A percentile compares a stretch with the other conserved stretches of the same genome.
Evolutionary conservation across 106 monocot genomes (phyloP).

Genomic region (Posidonia australis): DNA sequence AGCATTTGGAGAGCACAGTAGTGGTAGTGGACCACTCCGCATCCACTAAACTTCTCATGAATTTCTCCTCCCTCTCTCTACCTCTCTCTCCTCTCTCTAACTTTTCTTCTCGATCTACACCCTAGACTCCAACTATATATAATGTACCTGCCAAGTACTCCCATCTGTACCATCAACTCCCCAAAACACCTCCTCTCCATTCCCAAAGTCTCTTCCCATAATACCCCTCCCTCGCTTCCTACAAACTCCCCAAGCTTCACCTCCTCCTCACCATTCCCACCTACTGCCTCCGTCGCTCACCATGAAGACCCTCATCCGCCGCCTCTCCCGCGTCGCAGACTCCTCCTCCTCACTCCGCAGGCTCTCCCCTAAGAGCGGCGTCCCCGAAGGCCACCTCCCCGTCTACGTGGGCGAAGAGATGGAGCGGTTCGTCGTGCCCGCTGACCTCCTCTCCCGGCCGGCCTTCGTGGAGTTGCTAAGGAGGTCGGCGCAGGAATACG

Average conservation of each 20-base stretch:
- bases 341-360: background rate
- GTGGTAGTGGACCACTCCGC: no score
- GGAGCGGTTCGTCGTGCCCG: constrained; percentile 21
- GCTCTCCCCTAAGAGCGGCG: background rate
- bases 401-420: constrained; percentile 30
- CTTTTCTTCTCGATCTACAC: no score
- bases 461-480: constrained; percentile 24
- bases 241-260: no score
- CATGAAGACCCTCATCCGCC: constrained; percentile 7
- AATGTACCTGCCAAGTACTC: background rate
- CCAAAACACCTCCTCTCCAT: background rate
- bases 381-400: constrained; percentile 24
- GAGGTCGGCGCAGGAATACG: constrained; percentile 32
- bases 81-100: no score
- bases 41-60: no score
- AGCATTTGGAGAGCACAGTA: no score
- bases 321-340: constrained; percentile 3
- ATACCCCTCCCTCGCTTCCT: background rate
- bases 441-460: constrained; percentile 24
- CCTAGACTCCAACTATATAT: no score
- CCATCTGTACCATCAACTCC: background rate
- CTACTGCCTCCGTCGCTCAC: background rate
- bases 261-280: background rate
- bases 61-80: no score
- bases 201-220: background rate